Conservation (phyloP, 2,329 filamentous ascomycete species). For the Paecilomyces niveus region DNA sequence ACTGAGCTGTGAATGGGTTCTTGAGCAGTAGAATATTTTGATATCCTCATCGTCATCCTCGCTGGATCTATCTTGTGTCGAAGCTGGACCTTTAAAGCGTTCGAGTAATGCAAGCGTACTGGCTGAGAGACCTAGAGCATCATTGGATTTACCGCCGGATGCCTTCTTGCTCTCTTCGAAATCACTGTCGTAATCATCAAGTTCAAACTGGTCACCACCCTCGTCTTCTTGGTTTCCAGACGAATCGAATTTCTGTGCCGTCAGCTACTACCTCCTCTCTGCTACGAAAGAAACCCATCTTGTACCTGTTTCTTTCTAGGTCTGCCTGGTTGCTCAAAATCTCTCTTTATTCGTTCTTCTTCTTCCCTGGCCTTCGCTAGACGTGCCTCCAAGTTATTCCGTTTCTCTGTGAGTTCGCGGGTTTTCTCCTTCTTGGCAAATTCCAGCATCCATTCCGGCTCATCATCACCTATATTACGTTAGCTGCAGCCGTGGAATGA, state of each 20-base stretch:
- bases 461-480: conserved; percentile 47
- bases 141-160: conserved; percentile 20
- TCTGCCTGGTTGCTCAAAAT: conserved; percentile 41
- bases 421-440: conserved; percentile 64
- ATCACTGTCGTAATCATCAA: conserved; percentile 69
- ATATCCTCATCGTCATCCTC: conserved; percentile 53
- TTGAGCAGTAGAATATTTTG: conserved; percentile 87
- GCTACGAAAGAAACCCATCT: neutral
- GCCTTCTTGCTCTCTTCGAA: conserved; percentile 34
- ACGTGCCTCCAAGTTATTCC: conserved; percentile 67
- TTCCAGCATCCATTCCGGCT: conserved; percentile 79
- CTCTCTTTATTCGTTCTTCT: conserved; percentile 54
- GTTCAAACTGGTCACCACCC: conserved; percentile 63
- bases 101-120: conserved; percentile 70
- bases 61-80: conserved; percentile 31
- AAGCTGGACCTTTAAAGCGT: conserved; percentile 48
- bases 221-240: conserved; percentile 14
- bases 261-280: neutral
- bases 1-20: conserved; percentile 84
- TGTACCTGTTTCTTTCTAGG: conserved; percentile 40
- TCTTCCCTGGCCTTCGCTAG: conserved; percentile 57
- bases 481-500: neutral
- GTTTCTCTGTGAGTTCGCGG: conserved; percentile 57
- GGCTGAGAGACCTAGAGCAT: conserved; percentile 53
- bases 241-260: conserved; percentile 21